Evolutionary conservation across 331 rosid genomes (phyloP), one percentile per base, ranked within the genome.

Genomic region (Quercus phellos): DNA sequence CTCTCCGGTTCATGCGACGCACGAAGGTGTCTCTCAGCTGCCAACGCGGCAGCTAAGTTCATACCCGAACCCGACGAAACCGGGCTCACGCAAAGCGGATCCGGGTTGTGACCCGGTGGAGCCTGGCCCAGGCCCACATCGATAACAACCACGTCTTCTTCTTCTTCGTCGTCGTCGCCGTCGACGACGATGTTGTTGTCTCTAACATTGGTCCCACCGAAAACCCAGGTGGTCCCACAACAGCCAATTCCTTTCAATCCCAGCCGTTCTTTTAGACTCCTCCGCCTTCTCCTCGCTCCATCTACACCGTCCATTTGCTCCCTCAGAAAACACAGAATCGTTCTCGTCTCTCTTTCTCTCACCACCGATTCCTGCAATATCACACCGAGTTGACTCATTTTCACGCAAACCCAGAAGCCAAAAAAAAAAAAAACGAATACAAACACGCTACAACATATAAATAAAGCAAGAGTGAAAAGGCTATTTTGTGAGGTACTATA

Each of bases 21-120:
- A 35, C 95, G 87, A 21, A 88, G 74, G 12, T 86, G 92, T 1
- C 98, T 72, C 84, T 92, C 98, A 46, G 97, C 97, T 0, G 98
- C 98, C 34, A 94, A 66, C 3, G 98, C 99, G 30, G 94, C 91
- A 13, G 99, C 99, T 2, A 94, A 80, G 53, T 94, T 94, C 98
- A 94, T 92, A 1, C 94, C 87, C 32, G 94, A 60, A 42, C 80
- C 55, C 17, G 83, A 32, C 9, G 76, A 66, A 13, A 60, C 53
- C 42, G 89, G 94, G 0, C 34, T 77, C 14, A 78, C 17, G 1
- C 94, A 92, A 0, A 66, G 76, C 27, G 79, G 89, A 22, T 38
- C 89, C 53, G 79, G n/a, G 0, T 81, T 74, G 4, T 54, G 79
- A 60, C 26, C 79, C 30, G 66, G 12, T 46, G 74, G 82, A 42